phyloP scores from a whole-genome alignment of 495 filamentous ascomycete species.

The Penicillium silybi region DNA sequence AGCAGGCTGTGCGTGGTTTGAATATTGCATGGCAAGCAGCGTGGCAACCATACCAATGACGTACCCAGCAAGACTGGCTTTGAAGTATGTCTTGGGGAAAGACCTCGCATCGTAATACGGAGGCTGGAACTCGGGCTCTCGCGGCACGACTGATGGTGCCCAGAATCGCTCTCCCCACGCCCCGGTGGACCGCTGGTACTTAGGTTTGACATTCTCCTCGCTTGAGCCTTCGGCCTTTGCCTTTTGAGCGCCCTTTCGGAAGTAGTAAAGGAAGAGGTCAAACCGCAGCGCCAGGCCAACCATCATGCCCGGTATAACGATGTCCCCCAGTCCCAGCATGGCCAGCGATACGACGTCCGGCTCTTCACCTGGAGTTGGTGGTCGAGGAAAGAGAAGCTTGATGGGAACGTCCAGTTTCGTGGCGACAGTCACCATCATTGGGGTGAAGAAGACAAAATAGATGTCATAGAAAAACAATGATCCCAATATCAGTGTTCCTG shows the following conservation, averaged over 20 bases:
- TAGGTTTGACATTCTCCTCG: constrained; percentile 44
- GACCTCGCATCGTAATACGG: constrained; percentile 38
- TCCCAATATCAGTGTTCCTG: constrained; percentile 69
- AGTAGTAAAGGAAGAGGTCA: constrained; percentile 81
- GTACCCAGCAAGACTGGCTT: constrained; percentile 75
- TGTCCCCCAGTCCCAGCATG: constrained; percentile 91
- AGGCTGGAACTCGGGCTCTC: constrained; percentile 32
- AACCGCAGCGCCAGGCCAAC: constrained; percentile 84
- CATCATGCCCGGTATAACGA: constrained; percentile 92
- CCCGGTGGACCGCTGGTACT: constrained; percentile 58
- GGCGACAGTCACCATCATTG: constrained; percentile 94
- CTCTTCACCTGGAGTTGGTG: constrained; percentile 38
- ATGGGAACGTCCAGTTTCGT: constrained; percentile 88
- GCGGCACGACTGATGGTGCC: constrained; percentile 42
- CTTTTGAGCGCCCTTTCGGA: constrained; percentile 48
- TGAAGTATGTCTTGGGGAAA: constrained; percentile 89
- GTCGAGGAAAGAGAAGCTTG: constrained; percentile 82
- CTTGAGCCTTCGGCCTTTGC: constrained; percentile 34
- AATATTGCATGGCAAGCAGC: constrained; percentile 70
- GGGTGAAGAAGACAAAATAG: constrained; percentile 95
- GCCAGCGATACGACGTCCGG: constrained; percentile 49
- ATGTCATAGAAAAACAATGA: constrained; percentile 94
- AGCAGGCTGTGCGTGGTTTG: constrained; percentile 81
- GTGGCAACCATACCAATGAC: constrained; percentile 74
- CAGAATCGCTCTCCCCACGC: constrained; percentile 86